Percentiles rank a stretch among this genome's conserved stretches.
Conservation (phyloP, 768 basidiomycete species). For the Pisolithus orientalis region DNA sequence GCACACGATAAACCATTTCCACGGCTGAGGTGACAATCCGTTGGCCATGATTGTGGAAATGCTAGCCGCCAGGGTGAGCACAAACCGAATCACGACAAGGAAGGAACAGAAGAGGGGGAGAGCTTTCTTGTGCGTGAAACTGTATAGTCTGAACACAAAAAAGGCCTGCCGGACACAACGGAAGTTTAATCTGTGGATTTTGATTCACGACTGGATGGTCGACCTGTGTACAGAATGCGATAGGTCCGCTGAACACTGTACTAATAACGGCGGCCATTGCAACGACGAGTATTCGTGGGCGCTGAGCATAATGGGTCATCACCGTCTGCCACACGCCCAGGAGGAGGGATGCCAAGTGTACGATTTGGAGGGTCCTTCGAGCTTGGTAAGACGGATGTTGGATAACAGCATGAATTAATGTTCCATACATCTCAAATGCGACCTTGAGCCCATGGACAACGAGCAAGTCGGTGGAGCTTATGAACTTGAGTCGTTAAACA, state of each 20-base stretch:
- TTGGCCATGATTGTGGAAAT: not conserved
- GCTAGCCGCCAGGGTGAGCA: not conserved
- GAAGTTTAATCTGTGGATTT: not conserved
- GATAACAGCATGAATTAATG: no score
- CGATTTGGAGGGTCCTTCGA: not conserved
- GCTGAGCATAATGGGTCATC: not conserved
- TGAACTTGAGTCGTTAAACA: no score
- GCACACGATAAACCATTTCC: not conserved
- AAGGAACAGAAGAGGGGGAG: not conserved
- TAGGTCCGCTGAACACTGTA: not conserved
- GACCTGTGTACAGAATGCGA: not conserved
- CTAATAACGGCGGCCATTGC: not conserved
- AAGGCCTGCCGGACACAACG: not conserved
- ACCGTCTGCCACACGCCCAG: not conserved
- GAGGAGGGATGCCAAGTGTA: not conserved
- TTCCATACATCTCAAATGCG: no score
- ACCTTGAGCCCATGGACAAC: no score
- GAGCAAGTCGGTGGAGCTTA: no score
- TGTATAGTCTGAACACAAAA: not conserved
- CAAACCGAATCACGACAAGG: not conserved
- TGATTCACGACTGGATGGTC: not conserved
- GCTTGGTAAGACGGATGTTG: no score
- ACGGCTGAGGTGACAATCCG: not conserved
- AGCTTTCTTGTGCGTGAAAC: not conserved
- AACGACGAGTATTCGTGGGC: not conserved